phyloP scores from a whole-genome alignment of 495 filamentous ascomycete genomes.

The Aspergillus conjunctus region DNA sequence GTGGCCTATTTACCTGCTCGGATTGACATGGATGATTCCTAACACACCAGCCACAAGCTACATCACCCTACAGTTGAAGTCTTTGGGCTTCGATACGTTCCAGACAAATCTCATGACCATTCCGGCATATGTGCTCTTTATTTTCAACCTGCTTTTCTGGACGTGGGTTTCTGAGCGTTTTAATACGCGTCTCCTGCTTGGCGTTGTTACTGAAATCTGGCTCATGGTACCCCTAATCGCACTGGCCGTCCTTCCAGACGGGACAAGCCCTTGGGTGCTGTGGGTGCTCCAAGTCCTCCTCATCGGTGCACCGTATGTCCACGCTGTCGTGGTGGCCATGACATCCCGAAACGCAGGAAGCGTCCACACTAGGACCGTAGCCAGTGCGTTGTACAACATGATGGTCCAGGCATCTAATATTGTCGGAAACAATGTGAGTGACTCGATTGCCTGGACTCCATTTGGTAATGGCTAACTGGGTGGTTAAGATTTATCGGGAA shows the following conservation, averaged over 20 bases:
- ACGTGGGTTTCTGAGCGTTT: conserved; percentile 58
- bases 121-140: conserved; percentile 56
- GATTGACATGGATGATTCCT: conserved; percentile 60
- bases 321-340: conserved; percentile 69
- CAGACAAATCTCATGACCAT: conserved; percentile 70
- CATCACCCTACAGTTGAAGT: conserved; percentile 61
- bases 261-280: conserved; percentile 51
- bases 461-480: not conserved
- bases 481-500: conserved; percentile 59
- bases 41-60: conserved; percentile 55
- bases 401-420: conserved; percentile 66
- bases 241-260: conserved; percentile 42
- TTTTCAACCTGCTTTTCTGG: conserved; percentile 46
- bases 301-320: conserved; percentile 62
- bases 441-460: not conserved
- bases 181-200: conserved; percentile 55
- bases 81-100: conserved; percentile 66
- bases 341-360: conserved; percentile 68
- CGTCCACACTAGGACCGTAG: conserved; percentile 66
- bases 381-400: conserved; percentile 73
- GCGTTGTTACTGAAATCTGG: conserved; percentile 57
- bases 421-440: conserved; percentile 60
- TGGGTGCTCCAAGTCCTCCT: conserved; percentile 55
- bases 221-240: conserved; percentile 56
- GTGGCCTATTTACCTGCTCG: conserved; percentile 70